Percentiles rank a stretch among this genome's conserved stretches.
Evolutionary conservation across 805 yeast species (phyloP).

Genomic region (Cyberlindnera suaveolens): DNA sequence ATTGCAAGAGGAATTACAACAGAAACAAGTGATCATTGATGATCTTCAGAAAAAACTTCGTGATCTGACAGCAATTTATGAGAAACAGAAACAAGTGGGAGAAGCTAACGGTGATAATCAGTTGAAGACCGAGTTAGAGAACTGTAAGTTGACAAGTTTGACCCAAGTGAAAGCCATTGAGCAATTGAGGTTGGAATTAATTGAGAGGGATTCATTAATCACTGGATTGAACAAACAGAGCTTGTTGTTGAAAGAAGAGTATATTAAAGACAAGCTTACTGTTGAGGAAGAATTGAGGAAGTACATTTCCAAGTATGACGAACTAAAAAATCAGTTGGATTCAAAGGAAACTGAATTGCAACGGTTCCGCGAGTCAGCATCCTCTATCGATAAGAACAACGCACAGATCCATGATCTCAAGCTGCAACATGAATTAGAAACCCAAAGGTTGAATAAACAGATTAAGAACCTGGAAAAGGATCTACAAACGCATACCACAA

Average conservation of each 20-base stretch:
- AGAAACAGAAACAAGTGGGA: constrained; percentile 9
- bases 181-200: constrained; percentile 18
- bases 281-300: constrained; percentile 7
- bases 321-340: constrained; percentile 2
- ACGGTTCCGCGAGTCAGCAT: constrained; percentile 1
- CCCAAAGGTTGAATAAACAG: constrained; percentile 4
- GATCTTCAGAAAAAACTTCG: constrained; percentile 21
- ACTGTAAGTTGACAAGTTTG: constrained; percentile 26
- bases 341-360: constrained; percentile 7
- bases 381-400: not conserved
- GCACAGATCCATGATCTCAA: not conserved
- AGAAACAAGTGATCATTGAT: constrained; percentile 23
- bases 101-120: constrained; percentile 26
- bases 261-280: constrained; percentile 7
- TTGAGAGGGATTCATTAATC: constrained; percentile 9
- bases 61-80: constrained; percentile 10
- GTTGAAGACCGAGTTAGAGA: constrained; percentile 27
- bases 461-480: constrained; percentile 9
- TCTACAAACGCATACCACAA: constrained; percentile 2
- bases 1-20: constrained; percentile 22
- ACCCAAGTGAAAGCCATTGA: constrained; percentile 23
- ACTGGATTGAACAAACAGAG: constrained; percentile 18
- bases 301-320: constrained; percentile 1
- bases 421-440: constrained; percentile 1
- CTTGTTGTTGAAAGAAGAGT: constrained; percentile 24